Evolutionary conservation across 2,329 filamentous ascomycete genomes (phyloP), one percentile per base, ranked within the genome.

Genomic region (Xylariaceae sp.): DNA sequence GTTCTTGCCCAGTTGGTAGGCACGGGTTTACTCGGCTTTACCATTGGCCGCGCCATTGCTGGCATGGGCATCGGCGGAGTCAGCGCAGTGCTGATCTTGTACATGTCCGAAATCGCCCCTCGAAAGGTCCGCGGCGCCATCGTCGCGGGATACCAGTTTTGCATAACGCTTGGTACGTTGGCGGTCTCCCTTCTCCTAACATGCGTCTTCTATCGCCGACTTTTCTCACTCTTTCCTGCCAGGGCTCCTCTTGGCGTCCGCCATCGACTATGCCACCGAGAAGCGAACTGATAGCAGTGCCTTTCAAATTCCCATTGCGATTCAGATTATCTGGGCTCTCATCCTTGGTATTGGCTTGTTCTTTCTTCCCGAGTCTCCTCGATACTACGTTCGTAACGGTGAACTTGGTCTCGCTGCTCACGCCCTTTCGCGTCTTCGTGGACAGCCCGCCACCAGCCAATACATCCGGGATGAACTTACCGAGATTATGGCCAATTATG

Each of bases 401-500:
- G 75, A 83, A 58, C 76, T 89, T 50, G 81, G 86, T 42, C 68
- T 77, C 54, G 90, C 89, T 35, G 79, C 84, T 56, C 58, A 72
- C 1, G 74, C 83, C 9, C 80, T 95, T 5, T 73, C 81, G 54
- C 80, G 78, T 55, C 81, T 95, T 34, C 88, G 90, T 69, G 88
- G 87, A 57, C 87, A 95, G 74, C 79, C 86, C 47, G 67, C 73
- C 51, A 82, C 87, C 52, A 91, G 87, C 27, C 80, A 87, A 59
- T 91, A 83, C 71, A 85, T 95, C 72, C 83, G 87, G 73, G 75
- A 82, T 58, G 90, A 95, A 74, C 79, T 95, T 45, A 81, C 87
- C 43, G 90, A 95, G 75, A 89, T 96, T 62, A 80, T 94, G 56
- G 90, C 89, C 76, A 95, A 95, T 78, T 83, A 92, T 73, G 88